Evolutionary conservation across 2,329 filamentous ascomycete genomes (phyloP).

Genomic region (Fusarium illudens): DNA sequence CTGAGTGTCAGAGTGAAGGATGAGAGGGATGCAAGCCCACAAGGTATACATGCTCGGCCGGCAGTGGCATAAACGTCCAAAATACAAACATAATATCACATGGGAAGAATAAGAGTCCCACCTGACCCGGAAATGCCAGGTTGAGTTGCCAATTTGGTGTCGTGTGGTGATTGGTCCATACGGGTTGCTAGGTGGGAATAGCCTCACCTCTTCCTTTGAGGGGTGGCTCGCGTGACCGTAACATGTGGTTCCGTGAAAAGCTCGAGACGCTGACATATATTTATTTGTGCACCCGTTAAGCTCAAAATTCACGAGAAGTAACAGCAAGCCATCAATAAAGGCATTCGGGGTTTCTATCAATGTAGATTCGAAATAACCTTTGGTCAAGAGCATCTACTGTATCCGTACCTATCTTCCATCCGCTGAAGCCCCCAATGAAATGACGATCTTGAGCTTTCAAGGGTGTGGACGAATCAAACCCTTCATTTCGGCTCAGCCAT

Average conservation of each 20-base stretch:
- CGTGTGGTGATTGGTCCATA: background rate
- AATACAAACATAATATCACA: background rate
- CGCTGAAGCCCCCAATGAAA: background rate
- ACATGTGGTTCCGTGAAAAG: background rate
- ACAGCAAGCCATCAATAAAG: background rate
- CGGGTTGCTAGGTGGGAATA: slow-evolving; percentile 9
- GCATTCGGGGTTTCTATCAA: background rate
- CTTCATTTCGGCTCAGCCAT: slow-evolving; percentile 19
- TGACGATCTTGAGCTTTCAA: background rate
- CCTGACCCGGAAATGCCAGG: background rate
- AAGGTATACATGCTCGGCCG: background rate
- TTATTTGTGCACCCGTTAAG: too few species aligned
- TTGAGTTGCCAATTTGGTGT: background rate
- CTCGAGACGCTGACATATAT: background rate
- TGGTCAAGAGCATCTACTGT: background rate
- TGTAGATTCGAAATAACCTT: background rate
- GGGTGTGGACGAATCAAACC: slow-evolving; percentile 1
- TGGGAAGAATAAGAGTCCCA: too few species aligned
- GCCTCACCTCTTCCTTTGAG: slow-evolving; percentile 1
- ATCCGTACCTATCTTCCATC: background rate
- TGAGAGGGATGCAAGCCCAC: background rate
- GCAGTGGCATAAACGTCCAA: background rate
- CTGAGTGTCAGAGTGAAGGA: background rate
- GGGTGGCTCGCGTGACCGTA: slow-evolving; percentile 3
- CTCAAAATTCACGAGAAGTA: background rate